Conservation (phyloP, 108 stramenopile species). For the Nitzschia inconspicua region DNA sequence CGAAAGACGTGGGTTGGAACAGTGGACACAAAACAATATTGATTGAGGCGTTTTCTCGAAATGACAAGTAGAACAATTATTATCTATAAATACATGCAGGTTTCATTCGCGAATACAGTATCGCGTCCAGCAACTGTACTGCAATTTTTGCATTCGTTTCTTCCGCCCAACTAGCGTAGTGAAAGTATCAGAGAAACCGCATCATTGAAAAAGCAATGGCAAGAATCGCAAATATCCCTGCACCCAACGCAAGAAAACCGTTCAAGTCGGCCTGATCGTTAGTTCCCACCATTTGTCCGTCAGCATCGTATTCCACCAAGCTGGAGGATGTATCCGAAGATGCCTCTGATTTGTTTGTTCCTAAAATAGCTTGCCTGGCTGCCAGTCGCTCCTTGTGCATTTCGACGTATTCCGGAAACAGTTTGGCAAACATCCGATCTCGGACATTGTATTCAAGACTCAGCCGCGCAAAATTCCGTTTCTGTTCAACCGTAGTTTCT, state of each 20-base stretch:
- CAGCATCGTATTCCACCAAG: constrained; percentile 8
- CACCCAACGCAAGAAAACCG: constrained; percentile 49
- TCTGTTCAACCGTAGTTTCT: constrained; percentile 66
- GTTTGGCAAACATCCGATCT: constrained; percentile 54
- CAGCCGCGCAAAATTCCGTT: constrained; percentile 68
- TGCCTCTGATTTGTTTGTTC: constrained; percentile 20
- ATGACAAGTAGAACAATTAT: no score
- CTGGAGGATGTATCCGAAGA: constrained; percentile 1
- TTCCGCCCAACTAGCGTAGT: no score
- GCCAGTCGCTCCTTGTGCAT: constrained; percentile 52
- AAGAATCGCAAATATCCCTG: constrained; percentile 61
- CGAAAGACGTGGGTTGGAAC: no score
- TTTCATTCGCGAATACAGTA: no score
- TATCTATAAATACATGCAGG: no score
- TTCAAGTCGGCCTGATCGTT: constrained; percentile 20
- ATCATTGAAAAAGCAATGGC: constrained; percentile 59
- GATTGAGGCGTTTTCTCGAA: no score
- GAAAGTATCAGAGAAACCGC: constrained; percentile 40
- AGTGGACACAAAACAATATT: no score
- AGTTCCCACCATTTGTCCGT: constrained; percentile 8
- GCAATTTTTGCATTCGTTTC: no score
- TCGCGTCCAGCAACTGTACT: no score
- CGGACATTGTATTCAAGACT: constrained; percentile 86
- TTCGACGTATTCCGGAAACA: constrained; percentile 83
- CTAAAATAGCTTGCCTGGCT: constrained; percentile 25